Base-by-base conservation (phyloP, 371 early-diverging fungal genomes). In the Saksenaea vasiformis region DNA sequence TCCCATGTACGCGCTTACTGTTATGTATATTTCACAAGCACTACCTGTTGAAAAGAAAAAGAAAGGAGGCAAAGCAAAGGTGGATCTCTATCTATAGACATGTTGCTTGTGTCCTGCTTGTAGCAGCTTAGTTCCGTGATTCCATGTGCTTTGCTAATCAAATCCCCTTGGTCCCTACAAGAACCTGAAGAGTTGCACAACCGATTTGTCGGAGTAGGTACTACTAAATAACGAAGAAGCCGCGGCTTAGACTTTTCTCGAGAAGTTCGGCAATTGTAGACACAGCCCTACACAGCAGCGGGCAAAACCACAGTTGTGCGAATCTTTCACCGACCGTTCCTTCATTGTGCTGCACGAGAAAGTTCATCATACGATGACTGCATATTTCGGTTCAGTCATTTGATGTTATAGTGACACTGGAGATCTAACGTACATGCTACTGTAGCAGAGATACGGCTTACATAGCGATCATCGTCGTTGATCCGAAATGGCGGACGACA, bases 101-200 rank as follows among this genome's bases (percentile, higher is more conserved):
- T 22, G 22, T 22, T 47, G 51, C 24, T 47, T 47, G 10, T 22
- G 17, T 47, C 22, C 17, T 22, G 10, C 11, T 19, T 47, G 7
- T 22, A 47, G 51, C 22, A 47, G 17, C 51, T n/a, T n/a, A 47
- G 22, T 47, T 5, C 10, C 8, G 3, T 22, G 22, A 7, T 22
- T 10, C 9, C 17, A 22, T 47, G 22, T 22, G 51, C 51, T 47
- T 47, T 47, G 51, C 51, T 47, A 47, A 47, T n/a, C 51, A 47
- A 47, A 22, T 22, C 51, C 51, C 22, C 51, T 22, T 47, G 51
- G 51, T 47, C 51, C 51, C 51, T 47, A 47, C 51, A 10, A 47
- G 5, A 22, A 15, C 19, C 4, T 47, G 10, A 47, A 4, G 24
- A 47, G 51, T 47, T 22, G 51, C 22, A 47, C 51, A 47, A 47